Conservation (phyloP, 768 basidiomycete genomes). For the Amanita fuliginea region DNA sequence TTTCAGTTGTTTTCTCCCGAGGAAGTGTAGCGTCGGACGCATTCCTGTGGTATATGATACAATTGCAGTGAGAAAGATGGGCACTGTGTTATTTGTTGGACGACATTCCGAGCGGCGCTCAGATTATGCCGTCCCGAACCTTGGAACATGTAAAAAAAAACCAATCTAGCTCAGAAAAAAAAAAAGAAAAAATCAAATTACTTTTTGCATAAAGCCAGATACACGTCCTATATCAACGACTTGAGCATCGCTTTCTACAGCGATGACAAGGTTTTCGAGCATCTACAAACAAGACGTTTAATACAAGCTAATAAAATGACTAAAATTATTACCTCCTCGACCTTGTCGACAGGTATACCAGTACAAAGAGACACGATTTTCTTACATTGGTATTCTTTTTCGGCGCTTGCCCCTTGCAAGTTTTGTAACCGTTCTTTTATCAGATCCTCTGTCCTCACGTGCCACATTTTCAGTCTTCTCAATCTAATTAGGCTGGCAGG, state of each 20-base stretch:
- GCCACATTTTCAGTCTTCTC: constrained; percentile 75
- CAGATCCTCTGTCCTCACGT: constrained; percentile 64
- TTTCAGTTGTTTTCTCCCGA: constrained; percentile 91
- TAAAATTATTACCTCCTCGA: constrained; percentile 59
- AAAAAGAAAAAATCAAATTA: constrained; percentile 20
- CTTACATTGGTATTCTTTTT: constrained; percentile 87
- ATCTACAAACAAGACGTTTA: constrained; percentile 36
- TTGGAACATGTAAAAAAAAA: constrained; percentile 11
- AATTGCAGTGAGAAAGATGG: constrained; percentile 14
- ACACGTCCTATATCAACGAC: constrained; percentile 77
- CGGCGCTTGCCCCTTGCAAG: constrained; percentile 71
- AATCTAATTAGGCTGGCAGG: constrained; percentile 55
- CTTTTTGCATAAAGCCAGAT: constrained; percentile 89
- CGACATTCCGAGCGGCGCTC: constrained; percentile 11
- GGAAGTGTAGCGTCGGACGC: constrained; percentile 12
- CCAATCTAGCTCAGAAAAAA: background rate
- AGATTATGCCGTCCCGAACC: constrained; percentile 54
- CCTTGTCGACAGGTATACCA: constrained; percentile 75
- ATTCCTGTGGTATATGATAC: constrained; percentile 19
- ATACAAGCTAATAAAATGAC: constrained; percentile 6
- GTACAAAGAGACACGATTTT: constrained; percentile 87
- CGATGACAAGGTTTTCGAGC: constrained; percentile 75
- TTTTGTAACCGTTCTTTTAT: constrained; percentile 58
- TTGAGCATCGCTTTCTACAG: constrained; percentile 80
- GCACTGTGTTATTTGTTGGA: constrained; percentile 9